Percentiles rank a stretch among this genome's conserved stretches.
Evolutionary conservation across 148 eudicot species (phyloP).

Genomic region (Mesembryanthemum crystallinum): DNA sequence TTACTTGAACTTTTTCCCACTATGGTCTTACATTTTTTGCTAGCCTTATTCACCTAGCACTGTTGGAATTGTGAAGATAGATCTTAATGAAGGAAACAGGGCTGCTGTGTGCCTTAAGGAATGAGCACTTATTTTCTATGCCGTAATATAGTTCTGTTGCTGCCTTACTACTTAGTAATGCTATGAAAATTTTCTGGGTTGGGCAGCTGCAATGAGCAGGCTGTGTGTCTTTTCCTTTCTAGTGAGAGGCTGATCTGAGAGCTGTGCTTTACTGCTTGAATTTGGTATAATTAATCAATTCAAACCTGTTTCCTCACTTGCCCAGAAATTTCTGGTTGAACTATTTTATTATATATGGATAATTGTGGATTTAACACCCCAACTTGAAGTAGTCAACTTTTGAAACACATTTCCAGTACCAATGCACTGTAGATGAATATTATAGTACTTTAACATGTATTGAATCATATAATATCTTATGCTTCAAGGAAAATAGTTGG

Average conservation of each 20-base stretch:
- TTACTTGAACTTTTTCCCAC: too few relatives aligned
- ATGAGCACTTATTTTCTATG: too few relatives aligned
- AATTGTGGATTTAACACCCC: neutral
- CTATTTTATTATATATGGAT: too few relatives aligned
- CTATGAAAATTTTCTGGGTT: neutral
- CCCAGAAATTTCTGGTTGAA: neutral
- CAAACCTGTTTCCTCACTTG: neutral
- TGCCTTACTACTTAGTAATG: neutral
- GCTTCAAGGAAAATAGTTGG: neutral
- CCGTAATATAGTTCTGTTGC: too few relatives aligned
- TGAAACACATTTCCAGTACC: neutral
- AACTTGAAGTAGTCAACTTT: neutral
- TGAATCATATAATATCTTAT: neutral
- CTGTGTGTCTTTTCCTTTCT: neutral
- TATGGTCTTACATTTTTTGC: too few relatives aligned
- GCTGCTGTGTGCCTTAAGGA: too few relatives aligned
- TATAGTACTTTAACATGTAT: neutral
- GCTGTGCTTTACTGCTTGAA: too few relatives aligned
- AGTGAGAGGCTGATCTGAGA: too few relatives aligned
- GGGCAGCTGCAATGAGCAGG: neutral
- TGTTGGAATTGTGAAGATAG: too few relatives aligned
- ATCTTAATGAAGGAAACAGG: too few relatives aligned
- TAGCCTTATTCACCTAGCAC: too few relatives aligned
- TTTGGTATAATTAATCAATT: too few relatives aligned
- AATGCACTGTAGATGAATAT: neutral